A percentile compares a stretch with the other conserved stretches of the same genome.
Evolutionary conservation across 345 rosid species (phyloP).

Genomic region (Linum tenue): DNA sequence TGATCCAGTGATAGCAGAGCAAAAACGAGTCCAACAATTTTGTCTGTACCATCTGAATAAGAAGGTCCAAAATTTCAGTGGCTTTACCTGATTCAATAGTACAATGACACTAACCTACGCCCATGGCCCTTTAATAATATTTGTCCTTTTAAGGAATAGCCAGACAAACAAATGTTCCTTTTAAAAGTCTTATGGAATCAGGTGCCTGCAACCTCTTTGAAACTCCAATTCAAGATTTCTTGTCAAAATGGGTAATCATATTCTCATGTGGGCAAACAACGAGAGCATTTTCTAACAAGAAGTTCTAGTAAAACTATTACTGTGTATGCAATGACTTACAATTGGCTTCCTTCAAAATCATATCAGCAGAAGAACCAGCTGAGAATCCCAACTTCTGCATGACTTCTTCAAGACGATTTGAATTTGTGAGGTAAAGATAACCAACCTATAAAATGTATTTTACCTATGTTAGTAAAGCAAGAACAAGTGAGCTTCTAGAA

Average conservation of each 20-base stretch:
- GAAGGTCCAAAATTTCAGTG: neutral
- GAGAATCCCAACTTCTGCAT: constrained; percentile 81
- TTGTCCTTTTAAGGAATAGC: too few species aligned
- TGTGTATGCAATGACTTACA: constrained; percentile 16
- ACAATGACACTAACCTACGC: neutral
- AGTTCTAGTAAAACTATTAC: too few species aligned
- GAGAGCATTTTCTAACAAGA: too few species aligned
- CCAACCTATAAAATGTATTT: constrained; percentile 47
- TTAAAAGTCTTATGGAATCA: too few species aligned
- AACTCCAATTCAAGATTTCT: too few species aligned
- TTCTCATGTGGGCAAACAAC: too few species aligned
- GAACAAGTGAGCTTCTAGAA: constrained; percentile 3
- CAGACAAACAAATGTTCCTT: too few species aligned
- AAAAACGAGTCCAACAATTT: neutral
- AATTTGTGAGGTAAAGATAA: constrained; percentile 61
- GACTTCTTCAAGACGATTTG: constrained; percentile 61
- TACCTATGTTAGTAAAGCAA: constrained; percentile 4
- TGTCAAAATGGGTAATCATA: too few species aligned
- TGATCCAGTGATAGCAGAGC: too few species aligned
- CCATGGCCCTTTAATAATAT: neutral
- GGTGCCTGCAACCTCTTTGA: too few species aligned
- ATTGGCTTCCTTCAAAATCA: constrained; percentile 33
- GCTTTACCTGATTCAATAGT: neutral
- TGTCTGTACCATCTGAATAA: neutral
- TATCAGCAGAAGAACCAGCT: constrained; percentile 39